phyloP scores from a whole-genome alignment of 176 grass and related monocot genomes.

The Pharus latifolius region DNA sequence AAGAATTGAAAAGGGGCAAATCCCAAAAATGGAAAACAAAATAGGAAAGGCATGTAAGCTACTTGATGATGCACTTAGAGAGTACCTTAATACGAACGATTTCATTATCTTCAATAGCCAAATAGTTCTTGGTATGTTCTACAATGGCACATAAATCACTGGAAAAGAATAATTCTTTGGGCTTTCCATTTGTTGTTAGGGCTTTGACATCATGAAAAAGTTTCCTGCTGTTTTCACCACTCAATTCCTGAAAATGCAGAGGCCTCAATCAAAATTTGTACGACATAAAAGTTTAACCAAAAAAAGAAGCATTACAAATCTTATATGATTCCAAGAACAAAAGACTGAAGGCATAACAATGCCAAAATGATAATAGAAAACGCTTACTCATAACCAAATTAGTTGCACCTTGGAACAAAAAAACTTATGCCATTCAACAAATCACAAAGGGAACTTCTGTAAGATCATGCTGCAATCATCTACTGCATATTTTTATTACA shows the following conservation, averaged over 20 bases:
- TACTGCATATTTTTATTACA: too few species aligned
- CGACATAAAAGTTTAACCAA: background rate
- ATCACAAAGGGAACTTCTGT: too few species aligned
- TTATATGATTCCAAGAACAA: too few species aligned
- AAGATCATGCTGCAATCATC: too few species aligned
- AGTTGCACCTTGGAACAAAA: too few species aligned
- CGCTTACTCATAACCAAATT: too few species aligned
- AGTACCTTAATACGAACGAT: slow-evolving; percentile 88
- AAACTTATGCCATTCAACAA: too few species aligned
- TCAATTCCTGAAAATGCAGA: slow-evolving; percentile 49
- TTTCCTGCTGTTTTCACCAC: slow-evolving; percentile 39
- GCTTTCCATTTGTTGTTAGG: slow-evolving; percentile 62
- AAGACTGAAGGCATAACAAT: too few species aligned
- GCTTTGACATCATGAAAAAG: slow-evolving; percentile 75
- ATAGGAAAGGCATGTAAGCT: background rate
- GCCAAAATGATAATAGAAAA: too few species aligned
- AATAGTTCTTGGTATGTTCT: slow-evolving; percentile 92
- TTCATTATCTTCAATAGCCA: slow-evolving; percentile 81
- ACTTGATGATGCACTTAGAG: background rate
- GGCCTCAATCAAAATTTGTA: background rate
- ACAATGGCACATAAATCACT: slow-evolving; percentile 96
- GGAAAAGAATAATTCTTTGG: slow-evolving; percentile 87
- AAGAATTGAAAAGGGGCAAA: background rate
- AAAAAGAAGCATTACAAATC: too few species aligned
- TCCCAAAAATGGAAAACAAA: background rate